Percentiles rank a stretch among this genome's conserved stretches.
These are phyloP conservation scores for Scheffersomyces lignicola DNA, from an alignment of 1,139 yeast genomes.

Conservation along the genomic window DNA sequence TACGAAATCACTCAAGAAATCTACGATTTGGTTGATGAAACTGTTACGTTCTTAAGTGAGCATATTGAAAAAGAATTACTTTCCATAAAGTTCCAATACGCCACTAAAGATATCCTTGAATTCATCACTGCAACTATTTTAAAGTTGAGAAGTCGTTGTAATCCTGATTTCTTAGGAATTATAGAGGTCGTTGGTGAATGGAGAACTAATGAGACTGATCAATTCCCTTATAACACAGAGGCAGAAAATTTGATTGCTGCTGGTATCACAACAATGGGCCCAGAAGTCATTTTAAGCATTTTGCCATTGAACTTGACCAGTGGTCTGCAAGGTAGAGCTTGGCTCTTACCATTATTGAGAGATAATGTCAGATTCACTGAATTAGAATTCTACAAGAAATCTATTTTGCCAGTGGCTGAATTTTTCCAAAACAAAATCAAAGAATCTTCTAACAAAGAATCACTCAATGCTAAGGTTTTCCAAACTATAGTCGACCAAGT, in stretches of 20 bases:
- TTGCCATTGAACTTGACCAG: constrained; percentile 73
- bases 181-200: constrained; percentile 79
- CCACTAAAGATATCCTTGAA: constrained; percentile 74
- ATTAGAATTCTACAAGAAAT: constrained; percentile 59
- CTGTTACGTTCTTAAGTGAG: constrained; percentile 48
- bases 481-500: constrained; percentile 85
- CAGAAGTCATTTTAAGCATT: constrained; percentile 70
- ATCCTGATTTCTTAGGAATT: constrained; percentile 69
- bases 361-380: constrained; percentile 78
- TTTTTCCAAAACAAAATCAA: constrained; percentile 53
- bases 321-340: constrained; percentile 75
- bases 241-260: constrained; percentile 81
- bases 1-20: constrained; percentile 41
- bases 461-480: constrained; percentile 72
- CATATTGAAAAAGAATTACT: constrained; percentile 58
- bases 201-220: constrained; percentile 74
- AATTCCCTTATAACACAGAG: constrained; percentile 71
- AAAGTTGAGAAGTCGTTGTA: constrained; percentile 64
- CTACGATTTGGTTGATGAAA: constrained; percentile 58
- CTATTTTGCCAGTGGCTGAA: constrained; percentile 68
- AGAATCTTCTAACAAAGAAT: constrained; percentile 46
- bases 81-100: constrained; percentile 72
- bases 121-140: constrained; percentile 63
- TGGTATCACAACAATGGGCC: constrained; percentile 80
- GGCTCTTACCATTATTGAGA: constrained; percentile 91